Conservation (phyloP, 2,329 filamentous ascomycete genomes). For the Nemania sp. region DNA sequence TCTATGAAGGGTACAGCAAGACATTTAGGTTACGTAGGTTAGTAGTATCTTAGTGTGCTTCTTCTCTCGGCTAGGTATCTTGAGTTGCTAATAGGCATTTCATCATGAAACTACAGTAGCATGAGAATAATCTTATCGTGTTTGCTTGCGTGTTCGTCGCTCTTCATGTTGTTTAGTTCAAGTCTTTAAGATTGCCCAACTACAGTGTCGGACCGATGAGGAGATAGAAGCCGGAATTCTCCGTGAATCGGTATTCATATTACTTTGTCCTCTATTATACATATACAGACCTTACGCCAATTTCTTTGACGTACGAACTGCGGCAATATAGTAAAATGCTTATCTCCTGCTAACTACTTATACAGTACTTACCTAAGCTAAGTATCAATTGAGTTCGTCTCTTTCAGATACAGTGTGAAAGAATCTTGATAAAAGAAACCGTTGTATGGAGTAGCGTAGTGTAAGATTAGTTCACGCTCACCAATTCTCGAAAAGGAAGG, state of each 20-base stretch:
- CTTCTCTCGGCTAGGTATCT: neutral
- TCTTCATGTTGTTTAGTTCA: neutral
- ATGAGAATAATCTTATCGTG: neutral
- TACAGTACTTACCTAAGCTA: neutral
- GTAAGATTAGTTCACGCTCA: neutral
- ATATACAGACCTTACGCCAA: too few relatives aligned
- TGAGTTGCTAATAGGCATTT: neutral
- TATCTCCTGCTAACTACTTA: neutral
- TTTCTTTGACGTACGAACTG: too few relatives aligned
- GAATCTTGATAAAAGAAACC: slow-evolving; percentile 7
- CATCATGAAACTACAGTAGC: neutral
- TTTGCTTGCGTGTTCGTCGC: neutral
- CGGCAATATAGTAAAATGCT: neutral
- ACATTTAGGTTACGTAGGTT: too few relatives aligned
- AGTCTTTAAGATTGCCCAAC: neutral
- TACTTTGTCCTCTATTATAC: too few relatives aligned
- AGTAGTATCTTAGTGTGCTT: neutral
- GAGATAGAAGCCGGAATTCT: neutral
- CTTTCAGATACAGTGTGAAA: slow-evolving; percentile 28
- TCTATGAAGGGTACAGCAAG: too few relatives aligned
- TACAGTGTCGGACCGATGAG: neutral
- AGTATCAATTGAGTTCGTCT: slow-evolving; percentile 5
- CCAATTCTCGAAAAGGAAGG: slow-evolving; percentile 36
- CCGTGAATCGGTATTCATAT: neutral
- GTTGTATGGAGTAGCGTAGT: neutral